Base-by-base conservation (phyloP, 352 stramenopile genomes). In the Thalassiosira allenii region DNA sequence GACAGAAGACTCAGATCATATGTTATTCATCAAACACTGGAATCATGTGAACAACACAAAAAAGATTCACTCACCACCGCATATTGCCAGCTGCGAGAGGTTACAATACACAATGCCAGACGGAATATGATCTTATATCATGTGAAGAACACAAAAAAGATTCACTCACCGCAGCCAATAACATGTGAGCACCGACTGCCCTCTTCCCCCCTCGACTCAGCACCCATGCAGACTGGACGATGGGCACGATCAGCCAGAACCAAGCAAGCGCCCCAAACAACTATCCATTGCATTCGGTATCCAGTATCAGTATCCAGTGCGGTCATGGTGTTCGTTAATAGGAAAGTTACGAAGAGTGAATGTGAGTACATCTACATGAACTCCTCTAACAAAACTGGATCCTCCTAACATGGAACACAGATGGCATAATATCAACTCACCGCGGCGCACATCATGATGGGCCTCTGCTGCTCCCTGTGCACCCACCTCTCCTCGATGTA, bases 151-250 rank as follows among this genome's bases (percentile, higher is more conserved):
- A 25, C 14, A 57, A 57, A 32, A 29, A n/a, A 41, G 11, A 30
- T 20, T 11, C 33, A 66, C 75, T 76, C 34, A 84, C 75, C 32
- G 75, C 22, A 41, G 68, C 81, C 43, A 93, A 78, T 8, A 76
- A 37, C 1, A 87, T 47, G 72, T 93, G 89, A 1, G 81, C 12
- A 20, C 74, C 68, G 44, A 91, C 56, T 62, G 56, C 53, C n/a
- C 84, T 79, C 58, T 61, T 79, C 14, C 57, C 84, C 65, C 83
- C 71, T 8, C 57, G 58, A 58, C 58, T 85, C 44, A 91, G 68
- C 58, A 92, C 73, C 84, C 84, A 92, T 3, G 84, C 75, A 29
- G 82, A 27, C 41, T 93, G 86, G 2, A 92, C 22, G 11, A 93
- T 82, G 12, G 89, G 89, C 32, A 85, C 81, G 0, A 75, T 74